A percentile compares a stretch with the other conserved stretches of the same genome.
Conservation (phyloP, 2,329 filamentous ascomycete genomes). For the Diaporthe sp. region DNA sequence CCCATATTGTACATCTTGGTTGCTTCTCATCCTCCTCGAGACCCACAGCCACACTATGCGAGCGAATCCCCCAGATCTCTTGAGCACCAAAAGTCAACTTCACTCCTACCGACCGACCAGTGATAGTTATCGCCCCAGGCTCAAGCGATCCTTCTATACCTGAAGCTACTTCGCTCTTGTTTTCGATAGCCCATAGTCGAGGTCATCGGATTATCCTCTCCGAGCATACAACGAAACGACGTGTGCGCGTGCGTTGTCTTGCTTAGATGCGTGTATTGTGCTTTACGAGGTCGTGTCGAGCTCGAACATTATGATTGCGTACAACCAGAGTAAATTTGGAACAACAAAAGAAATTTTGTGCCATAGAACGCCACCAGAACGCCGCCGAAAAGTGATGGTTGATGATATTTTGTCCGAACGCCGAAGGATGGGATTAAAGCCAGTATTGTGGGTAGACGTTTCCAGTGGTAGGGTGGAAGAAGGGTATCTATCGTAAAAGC, state of each 20-base stretch:
- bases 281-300: background rate
- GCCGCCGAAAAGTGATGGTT: conserved; percentile 18
- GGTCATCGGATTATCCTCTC: background rate
- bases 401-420: conserved; percentile 32
- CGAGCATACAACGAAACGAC: background rate
- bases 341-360: conserved; percentile 15
- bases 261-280: conserved; percentile 9
- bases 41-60: background rate
- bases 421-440: conserved; percentile 37
- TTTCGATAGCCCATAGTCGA: background rate
- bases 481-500: conserved; percentile 39
- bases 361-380: conserved; percentile 28
- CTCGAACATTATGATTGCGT: conserved; percentile 12
- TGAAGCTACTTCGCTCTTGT: background rate
- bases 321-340: conserved; percentile 3
- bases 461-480: conserved; percentile 30
- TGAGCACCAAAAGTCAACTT: background rate
- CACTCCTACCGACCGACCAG: background rate
- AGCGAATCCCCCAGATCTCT: conserved; percentile 1
- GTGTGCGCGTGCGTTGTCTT: background rate
- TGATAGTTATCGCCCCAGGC: background rate
- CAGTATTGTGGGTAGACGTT: conserved; percentile 32
- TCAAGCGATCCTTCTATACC: background rate
- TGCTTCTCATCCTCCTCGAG: background rate
- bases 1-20: conserved; percentile 18